A percentile compares a stretch with the other conserved stretches of the same genome.
Evolutionary conservation across 2,329 filamentous ascomycete species (phyloP).

Genomic region (Xylaria sp.): DNA sequence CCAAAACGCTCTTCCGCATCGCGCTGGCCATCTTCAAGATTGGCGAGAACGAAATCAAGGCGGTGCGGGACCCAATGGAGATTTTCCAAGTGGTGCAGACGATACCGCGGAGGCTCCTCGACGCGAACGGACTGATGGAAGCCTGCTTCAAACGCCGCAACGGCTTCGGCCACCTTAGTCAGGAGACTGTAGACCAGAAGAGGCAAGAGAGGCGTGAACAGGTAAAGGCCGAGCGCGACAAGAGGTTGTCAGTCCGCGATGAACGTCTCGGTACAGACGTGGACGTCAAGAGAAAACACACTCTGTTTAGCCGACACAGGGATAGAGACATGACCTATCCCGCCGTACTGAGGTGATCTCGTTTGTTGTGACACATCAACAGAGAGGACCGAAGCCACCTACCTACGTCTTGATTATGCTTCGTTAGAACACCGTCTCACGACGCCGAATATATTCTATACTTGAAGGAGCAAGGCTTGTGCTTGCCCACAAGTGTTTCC

Average conservation of each 20-base stretch:
- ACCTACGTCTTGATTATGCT: slow-evolving; percentile 2
- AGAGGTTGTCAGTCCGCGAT: slow-evolving; percentile 29
- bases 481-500: too few species aligned
- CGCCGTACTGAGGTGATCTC: slow-evolving; percentile 23
- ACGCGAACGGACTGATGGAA: slow-evolving; percentile 81
- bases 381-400: slow-evolving; percentile 7
- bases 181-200: slow-evolving; percentile 78
- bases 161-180: slow-evolving; percentile 79
- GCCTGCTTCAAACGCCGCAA: slow-evolving; percentile 79
- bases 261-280: slow-evolving; percentile 39
- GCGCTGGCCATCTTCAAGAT: slow-evolving; percentile 90
- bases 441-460: not conserved
- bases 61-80: slow-evolving; percentile 85
- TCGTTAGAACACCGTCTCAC: slow-evolving; percentile 3
- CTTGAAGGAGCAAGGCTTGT: not conserved
- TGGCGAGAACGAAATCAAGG: slow-evolving; percentile 78
- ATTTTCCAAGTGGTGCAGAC: slow-evolving; percentile 93
- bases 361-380: not conserved
- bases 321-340: slow-evolving; percentile 33
- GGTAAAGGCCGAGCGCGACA: slow-evolving; percentile 51
- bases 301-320: slow-evolving; percentile 49
- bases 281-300: slow-evolving; percentile 46
- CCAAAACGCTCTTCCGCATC: slow-evolving; percentile 90
- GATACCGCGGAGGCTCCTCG: slow-evolving; percentile 77
- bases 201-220: slow-evolving; percentile 66